Percentiles rank a stretch among this genome's conserved stretches.
Evolutionary conservation across 306 rosid genomes (phyloP).

Genomic region (Glycine tomentella): DNA sequence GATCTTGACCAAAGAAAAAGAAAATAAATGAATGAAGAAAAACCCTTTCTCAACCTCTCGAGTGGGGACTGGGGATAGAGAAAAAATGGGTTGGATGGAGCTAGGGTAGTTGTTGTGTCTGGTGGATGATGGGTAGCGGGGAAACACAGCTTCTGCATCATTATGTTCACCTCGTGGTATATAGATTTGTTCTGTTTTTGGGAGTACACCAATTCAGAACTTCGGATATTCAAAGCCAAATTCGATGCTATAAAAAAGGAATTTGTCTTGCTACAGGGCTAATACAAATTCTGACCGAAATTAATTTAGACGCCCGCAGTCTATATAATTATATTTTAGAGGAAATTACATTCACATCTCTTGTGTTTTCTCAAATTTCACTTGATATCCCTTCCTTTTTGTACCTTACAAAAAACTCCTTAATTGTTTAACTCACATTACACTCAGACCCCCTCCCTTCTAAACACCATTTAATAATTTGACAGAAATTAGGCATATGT

Average conservation of each 20-base stretch:
- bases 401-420: too few species aligned
- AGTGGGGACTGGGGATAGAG: not conserved
- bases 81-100: not conserved
- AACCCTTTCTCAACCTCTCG: not conserved
- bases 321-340: too few species aligned
- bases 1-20: not conserved
- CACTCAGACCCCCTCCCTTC: too few species aligned
- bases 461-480: too few species aligned
- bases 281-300: not conserved
- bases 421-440: too few species aligned
- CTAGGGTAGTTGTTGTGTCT: not conserved
- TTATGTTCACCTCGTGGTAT: not conserved
- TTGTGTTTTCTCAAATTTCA: too few species aligned
- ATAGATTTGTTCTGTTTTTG: not conserved
- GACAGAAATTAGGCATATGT: too few species aligned
- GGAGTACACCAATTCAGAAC: not conserved
- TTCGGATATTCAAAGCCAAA: not conserved
- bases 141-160: constrained; percentile 9
- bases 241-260: not conserved
- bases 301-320: not conserved
- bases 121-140: not conserved
- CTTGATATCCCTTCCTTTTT: too few species aligned
- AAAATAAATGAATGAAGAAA: not conserved
- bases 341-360: too few species aligned
- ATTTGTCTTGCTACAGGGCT: not conserved